Evolutionary conservation across 495 filamentous ascomycete species (phyloP).

Genomic region (Xylaria scruposa): DNA sequence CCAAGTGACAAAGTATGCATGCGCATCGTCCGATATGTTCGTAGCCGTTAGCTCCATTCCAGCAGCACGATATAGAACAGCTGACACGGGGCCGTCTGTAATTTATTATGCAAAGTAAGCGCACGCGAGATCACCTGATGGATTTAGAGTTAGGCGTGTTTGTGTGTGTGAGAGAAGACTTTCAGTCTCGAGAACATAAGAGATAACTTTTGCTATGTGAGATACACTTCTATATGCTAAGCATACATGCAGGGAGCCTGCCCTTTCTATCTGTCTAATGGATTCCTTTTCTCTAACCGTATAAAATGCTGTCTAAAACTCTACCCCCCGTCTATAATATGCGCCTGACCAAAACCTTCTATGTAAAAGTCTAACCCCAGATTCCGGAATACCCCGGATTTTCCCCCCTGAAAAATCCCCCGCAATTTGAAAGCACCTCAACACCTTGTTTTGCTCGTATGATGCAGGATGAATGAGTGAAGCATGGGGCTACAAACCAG

Average conservation of each 20-base stretch:
- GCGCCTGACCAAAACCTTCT: background rate
- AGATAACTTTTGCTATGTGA: background rate
- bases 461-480: background rate
- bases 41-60: background rate
- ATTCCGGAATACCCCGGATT: background rate
- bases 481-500: background rate
- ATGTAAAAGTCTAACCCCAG: slow-evolving; percentile 2
- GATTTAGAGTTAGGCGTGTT: background rate
- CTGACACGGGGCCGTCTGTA: background rate
- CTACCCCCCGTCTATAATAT: background rate
- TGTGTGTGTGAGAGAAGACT: background rate
- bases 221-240: background rate
- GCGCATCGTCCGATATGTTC: background rate
- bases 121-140: background rate
- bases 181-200: background rate
- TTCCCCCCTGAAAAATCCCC: background rate
- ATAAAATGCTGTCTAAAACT: background rate
- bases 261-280: background rate
- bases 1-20: background rate
- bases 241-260: slow-evolving; percentile 1
- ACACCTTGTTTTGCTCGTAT: slow-evolving; percentile 3
- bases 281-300: background rate
- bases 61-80: background rate
- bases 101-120: background rate
- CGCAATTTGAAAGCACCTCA: background rate